A percentile compares a stretch with the other conserved stretches of the same genome.
These are phyloP conservation scores for Xylaria cubensis DNA, from an alignment of 495 filamentous ascomycete genomes.

Conservation along the genomic window DNA sequence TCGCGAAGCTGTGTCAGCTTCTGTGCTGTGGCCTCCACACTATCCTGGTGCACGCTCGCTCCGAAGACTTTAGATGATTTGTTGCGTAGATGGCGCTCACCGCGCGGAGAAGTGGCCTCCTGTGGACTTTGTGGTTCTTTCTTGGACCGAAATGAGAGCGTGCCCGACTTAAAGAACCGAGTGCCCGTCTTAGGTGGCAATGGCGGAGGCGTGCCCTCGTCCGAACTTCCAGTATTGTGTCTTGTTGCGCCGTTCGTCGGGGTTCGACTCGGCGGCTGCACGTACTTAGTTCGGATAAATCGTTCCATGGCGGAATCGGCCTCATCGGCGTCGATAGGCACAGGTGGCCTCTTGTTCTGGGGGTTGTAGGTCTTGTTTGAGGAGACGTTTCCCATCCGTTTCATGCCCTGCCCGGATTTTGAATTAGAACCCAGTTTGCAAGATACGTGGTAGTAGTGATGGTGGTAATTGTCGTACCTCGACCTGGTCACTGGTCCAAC, in stretches of 20 bases:
- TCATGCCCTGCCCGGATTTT: conserved; percentile 74
- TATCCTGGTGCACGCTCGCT: conserved; percentile 59
- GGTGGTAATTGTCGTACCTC: conserved; percentile 65
- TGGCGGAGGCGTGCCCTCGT: conserved; percentile 71
- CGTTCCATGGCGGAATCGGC: conserved; percentile 91
- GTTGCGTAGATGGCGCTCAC: conserved; percentile 49
- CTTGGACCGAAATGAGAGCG: conserved; percentile 67
- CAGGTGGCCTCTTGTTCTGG: conserved; percentile 75
- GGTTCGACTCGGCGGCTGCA: conserved; percentile 49
- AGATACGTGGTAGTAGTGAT: background rate
- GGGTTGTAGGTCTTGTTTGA: conserved; percentile 92
- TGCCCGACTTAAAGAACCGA: conserved; percentile 78
- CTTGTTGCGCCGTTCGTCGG: conserved; percentile 43
- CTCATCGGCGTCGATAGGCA: conserved; percentile 90
- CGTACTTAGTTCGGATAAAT: conserved; percentile 93
- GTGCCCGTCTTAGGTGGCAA: conserved; percentile 82
- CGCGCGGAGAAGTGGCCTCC: conserved; percentile 28
- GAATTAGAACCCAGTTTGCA: conserved; percentile 21
- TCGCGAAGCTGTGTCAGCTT: conserved; percentile 82
- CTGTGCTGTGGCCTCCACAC: conserved; percentile 55
- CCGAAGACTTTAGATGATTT: conserved; percentile 73
- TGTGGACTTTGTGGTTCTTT: conserved; percentile 49
- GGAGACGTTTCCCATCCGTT: conserved; percentile 80
- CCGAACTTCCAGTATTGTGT: conserved; percentile 56
- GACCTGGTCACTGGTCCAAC: conserved; percentile 92